These are phyloP conservation scores for Suillus alpinus DNA, from an alignment of 768 basidiomycete genomes.

Conservation along the genomic window DNA sequence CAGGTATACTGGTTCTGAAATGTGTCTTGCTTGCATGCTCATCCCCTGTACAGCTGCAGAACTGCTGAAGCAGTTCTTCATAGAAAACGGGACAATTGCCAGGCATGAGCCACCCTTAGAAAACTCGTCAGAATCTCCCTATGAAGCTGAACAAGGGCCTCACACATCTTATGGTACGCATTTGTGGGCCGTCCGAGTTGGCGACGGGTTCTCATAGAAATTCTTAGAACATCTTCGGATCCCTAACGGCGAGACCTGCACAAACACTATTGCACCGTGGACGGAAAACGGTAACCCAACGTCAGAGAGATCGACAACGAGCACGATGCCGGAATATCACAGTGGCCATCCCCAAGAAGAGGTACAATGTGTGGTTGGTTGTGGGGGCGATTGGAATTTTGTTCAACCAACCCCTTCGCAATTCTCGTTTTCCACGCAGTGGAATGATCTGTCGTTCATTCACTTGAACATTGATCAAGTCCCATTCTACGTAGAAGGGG, in stretches of 20 bases:
- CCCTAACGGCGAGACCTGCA: background rate
- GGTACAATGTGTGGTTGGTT: background rate
- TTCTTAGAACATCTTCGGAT: background rate
- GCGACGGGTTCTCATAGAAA: background rate
- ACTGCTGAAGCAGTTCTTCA: background rate
- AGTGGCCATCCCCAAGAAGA: background rate
- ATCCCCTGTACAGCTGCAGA: background rate
- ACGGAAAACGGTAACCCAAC: background rate
- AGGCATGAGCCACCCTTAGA: background rate
- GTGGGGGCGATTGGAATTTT: background rate
- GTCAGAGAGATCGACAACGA: background rate
- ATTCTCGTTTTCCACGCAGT: background rate
- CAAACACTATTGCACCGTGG: background rate
- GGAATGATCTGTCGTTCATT: background rate
- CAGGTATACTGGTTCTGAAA: constrained; percentile 9
- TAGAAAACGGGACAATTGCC: background rate
- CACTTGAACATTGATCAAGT: background rate
- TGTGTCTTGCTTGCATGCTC: background rate
- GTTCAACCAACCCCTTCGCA: background rate
- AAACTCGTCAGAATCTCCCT: background rate
- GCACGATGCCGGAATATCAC: background rate
- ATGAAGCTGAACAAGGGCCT: background rate
- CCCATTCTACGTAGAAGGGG: background rate
- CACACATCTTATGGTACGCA: background rate
- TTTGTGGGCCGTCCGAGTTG: background rate